phyloP scores from a whole-genome alignment of 2,329 filamentous ascomycete genomes.

The Tolypocladium endophyticum region DNA sequence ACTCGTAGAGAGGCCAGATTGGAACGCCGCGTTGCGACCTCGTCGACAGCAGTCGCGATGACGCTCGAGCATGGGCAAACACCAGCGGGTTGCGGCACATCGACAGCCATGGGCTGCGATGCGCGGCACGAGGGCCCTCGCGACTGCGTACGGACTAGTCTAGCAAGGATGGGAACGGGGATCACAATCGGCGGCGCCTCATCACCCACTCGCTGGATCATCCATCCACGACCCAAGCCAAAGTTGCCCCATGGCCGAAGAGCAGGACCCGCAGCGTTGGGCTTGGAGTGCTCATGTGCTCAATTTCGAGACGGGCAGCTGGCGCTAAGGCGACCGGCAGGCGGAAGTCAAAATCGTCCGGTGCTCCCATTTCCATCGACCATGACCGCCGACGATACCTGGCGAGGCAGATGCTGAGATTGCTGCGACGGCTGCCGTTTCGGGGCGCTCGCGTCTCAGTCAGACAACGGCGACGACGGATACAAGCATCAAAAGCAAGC shows the following conservation, averaged over 20 bases:
- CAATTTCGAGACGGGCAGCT: constrained; percentile 29
- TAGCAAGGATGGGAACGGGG: not conserved
- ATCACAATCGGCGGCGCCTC: constrained; percentile 1
- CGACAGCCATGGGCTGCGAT: not conserved
- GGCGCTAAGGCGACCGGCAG: constrained; percentile 25
- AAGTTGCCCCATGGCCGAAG: not conserved
- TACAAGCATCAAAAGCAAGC: not conserved
- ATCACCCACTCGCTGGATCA: not conserved
- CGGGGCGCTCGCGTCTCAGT: not conserved
- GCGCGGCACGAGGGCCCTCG: not conserved
- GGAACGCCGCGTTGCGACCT: not conserved
- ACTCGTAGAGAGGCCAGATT: not conserved
- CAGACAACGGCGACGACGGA: not conserved
- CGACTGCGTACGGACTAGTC: not conserved
- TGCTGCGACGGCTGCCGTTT: not conserved
- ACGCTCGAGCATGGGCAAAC: not conserved
- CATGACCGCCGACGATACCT: not conserved
- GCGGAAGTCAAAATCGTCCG: not conserved
- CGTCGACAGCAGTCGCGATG: not conserved
- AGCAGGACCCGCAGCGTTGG: constrained; percentile 25
- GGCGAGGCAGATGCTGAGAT: not conserved
- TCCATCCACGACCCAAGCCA: not conserved
- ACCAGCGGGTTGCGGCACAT: not conserved
- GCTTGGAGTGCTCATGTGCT: constrained; percentile 34
- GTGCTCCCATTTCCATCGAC: not conserved